Evolutionary conservation across 129 eudicot genomes (phyloP).

Genomic region (Flaveria robusta): DNA sequence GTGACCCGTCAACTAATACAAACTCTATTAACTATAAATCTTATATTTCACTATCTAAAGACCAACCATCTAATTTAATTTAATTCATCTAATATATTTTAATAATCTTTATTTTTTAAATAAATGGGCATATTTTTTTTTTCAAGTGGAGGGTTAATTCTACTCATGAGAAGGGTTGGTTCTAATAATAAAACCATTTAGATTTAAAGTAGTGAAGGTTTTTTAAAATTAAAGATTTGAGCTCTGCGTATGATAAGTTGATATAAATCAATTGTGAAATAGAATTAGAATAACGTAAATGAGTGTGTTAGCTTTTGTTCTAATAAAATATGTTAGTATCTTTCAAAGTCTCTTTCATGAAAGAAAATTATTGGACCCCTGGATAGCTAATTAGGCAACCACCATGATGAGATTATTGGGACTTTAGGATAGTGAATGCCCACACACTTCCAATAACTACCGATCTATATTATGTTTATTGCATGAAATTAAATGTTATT

Average conservation of each 20-base stretch:
- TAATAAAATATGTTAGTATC: background rate
- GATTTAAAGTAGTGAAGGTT: too few relatives aligned
- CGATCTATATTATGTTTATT: slow-evolving; percentile 9
- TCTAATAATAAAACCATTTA: too few relatives aligned
- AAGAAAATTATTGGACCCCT: slow-evolving; percentile 15
- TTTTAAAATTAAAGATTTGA: too few relatives aligned
- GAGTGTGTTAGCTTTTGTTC: too few relatives aligned
- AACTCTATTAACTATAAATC: background rate
- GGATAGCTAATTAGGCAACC: slow-evolving; percentile 7
- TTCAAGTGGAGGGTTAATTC: too few relatives aligned
- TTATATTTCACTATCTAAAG: background rate
- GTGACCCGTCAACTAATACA: background rate
- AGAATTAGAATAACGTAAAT: too few relatives aligned
- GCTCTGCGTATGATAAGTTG: too few relatives aligned
- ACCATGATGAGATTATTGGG: background rate
- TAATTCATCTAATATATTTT: background rate
- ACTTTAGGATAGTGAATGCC: slow-evolving; percentile 13
- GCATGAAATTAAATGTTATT: background rate
- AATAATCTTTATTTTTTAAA: too few relatives aligned
- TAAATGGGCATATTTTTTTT: too few relatives aligned
- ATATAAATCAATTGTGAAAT: too few relatives aligned
- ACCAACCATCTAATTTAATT: background rate
- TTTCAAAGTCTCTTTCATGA: background rate
- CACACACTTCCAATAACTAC: slow-evolving; percentile 12
- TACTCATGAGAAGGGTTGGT: too few relatives aligned